Conservation (phyloP, 1,284 basidiomycete species). For the Boletus smithii region DNA sequence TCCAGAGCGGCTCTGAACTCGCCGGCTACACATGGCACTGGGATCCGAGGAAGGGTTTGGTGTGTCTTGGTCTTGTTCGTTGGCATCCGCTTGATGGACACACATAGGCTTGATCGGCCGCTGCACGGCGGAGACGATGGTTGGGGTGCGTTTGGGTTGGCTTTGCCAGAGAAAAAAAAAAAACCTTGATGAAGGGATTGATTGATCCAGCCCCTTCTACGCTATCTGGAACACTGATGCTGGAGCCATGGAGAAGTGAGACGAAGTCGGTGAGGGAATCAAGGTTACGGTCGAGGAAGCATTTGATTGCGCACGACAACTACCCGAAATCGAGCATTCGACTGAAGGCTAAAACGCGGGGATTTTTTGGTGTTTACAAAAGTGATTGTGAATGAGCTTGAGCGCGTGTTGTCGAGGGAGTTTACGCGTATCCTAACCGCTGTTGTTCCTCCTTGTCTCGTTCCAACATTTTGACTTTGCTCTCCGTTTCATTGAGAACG, state of each 20-base stretch:
- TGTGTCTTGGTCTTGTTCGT: slow-evolving; percentile 52
- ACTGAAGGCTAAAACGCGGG: too few relatives aligned
- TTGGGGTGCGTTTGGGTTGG: slow-evolving; percentile 88
- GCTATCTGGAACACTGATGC: slow-evolving; percentile 38
- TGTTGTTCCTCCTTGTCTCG: slow-evolving; percentile 54
- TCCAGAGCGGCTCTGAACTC: slow-evolving; percentile 84
- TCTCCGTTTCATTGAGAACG: slow-evolving; percentile 59
- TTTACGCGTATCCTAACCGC: slow-evolving; percentile 50
- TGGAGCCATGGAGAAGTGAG: slow-evolving; percentile 73
- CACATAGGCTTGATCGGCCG: slow-evolving; percentile 93
- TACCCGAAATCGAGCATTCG: too few relatives aligned
- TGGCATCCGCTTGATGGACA: slow-evolving; percentile 59
- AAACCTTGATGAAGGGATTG: slow-evolving; percentile 90
- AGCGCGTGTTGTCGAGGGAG: too few relatives aligned
- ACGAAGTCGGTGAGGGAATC: slow-evolving; percentile 93
- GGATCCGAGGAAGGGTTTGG: slow-evolving; percentile 30
- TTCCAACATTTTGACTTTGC: slow-evolving; percentile 52
- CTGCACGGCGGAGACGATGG: slow-evolving; percentile 90
- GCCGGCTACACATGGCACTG: slow-evolving; percentile 76
- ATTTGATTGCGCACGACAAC: slow-evolving; percentile 88
- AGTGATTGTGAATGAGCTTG: too few relatives aligned
- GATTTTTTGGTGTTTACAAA: too few relatives aligned
- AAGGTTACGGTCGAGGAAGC: slow-evolving; percentile 86
- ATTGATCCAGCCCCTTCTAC: slow-evolving; percentile 70
- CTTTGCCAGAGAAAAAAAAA: slow-evolving; percentile 84